A percentile compares a stretch with the other conserved stretches of the same genome.
phyloP scores from a whole-genome alignment of 2,329 filamentous ascomycete species.

The Sporothrix brasiliensis region DNA sequence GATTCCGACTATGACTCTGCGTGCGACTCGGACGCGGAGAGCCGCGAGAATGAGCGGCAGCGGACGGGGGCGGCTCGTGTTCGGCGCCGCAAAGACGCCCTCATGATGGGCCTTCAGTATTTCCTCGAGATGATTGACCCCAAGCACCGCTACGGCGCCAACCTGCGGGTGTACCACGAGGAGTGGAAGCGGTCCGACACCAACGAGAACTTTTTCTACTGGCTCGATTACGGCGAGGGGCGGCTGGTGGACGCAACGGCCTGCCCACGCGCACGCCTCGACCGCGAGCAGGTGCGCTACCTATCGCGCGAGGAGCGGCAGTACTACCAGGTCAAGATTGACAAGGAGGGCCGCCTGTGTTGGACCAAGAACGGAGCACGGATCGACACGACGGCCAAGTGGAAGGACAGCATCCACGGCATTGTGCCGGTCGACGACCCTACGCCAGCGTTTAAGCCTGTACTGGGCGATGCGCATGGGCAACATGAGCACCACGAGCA shows the following conservation, averaged over 20 bases:
- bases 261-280: slow-evolving; percentile 73
- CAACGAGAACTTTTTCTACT: slow-evolving; percentile 89
- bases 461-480: background rate
- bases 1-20: slow-evolving; percentile 9
- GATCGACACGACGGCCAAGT: slow-evolving; percentile 75
- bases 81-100: slow-evolving; percentile 66
- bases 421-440: slow-evolving; percentile 66
- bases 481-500: background rate
- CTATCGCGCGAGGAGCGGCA: slow-evolving; percentile 78
- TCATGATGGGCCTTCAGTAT: slow-evolving; percentile 83
- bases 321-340: slow-evolving; percentile 78
- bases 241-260: slow-evolving; percentile 67
- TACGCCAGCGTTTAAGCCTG: slow-evolving; percentile 54
- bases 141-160: slow-evolving; percentile 86
- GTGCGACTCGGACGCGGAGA: slow-evolving; percentile 37
- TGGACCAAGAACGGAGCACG: slow-evolving; percentile 82
- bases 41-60: slow-evolving; percentile 46
- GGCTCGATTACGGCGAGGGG: slow-evolving; percentile 83
- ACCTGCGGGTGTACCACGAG: slow-evolving; percentile 77
- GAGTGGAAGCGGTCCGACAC: slow-evolving; percentile 80
- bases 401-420: slow-evolving; percentile 77
- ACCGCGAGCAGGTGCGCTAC: slow-evolving; percentile 80
- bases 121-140: slow-evolving; percentile 83
- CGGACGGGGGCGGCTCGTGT: slow-evolving; percentile 55
- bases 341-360: slow-evolving; percentile 72